Base-by-base conservation (phyloP, 2,329 filamentous ascomycete genomes). In the Fusarium sp. region DNA sequence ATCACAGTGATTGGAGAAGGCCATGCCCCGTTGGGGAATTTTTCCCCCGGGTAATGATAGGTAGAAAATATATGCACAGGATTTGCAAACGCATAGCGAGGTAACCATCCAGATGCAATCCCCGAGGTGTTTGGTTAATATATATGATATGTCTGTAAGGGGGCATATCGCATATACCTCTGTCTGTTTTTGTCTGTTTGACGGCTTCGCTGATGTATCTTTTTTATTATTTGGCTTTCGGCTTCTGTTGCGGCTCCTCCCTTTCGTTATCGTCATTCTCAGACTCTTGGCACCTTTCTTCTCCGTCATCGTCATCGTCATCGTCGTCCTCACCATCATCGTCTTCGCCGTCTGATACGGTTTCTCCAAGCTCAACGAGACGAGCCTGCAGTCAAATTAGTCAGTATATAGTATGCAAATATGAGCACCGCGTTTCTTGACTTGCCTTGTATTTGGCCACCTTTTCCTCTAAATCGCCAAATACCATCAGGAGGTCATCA, bases 401-500 rank as follows among this genome's bases (percentile, higher is more conserved):
- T 77, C 42, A 77, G 61, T 56, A 59, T 36, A 28, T 26, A 20
- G 35, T 22, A 24, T 41, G 15, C 41, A n/a, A 22, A 33, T 24
- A 16, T 15, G 31, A 30, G 28, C 30, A 22, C 20, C 47, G 39
- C 31, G n/a, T 45, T 41, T 51, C 8, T 57, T 16, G 33, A 66
- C 86, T 73, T 82, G 92, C 92, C 87, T 93, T 95, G 79, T 95
- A 94, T 75, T 89, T 90, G 45, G 87, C 86, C 54, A 90, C 86
- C 83, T 95, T 95, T 60, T 94, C 92, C 81, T 96, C 93, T 24
- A 95, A 79, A 78, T 96, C 93, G 20, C 90, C 91, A 81, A 95
- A 94, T 10, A 96, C 91, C 84, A 95, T 92, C 39, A 96, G 83
- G 60, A 95, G 85, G 80, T 96, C 93, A 74, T 96, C 93, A 50